Base-by-base conservation (phyloP, 495 filamentous ascomycete species). In the Talaromyces proteolyticus region DNA sequence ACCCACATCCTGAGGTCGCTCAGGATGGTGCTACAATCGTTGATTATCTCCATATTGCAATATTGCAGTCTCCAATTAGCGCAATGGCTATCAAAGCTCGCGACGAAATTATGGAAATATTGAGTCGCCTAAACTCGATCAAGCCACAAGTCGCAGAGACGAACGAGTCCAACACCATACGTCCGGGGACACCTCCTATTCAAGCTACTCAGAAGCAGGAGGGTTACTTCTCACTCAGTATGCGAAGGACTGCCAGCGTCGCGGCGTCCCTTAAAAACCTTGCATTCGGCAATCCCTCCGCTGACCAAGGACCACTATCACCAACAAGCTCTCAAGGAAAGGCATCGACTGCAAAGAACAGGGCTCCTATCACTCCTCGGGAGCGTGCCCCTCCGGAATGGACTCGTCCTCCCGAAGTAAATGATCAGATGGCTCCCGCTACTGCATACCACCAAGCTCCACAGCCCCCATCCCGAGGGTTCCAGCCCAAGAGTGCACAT, bases 1-100 rank as follows among this genome's bases (percentile, higher is more conserved):
- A 97, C 55, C 92, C 93, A 19, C 91, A 96, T 61, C 93, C 93
- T 7, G 91, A 97, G 53, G 87, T 96, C 24, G 88, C 92, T 40
- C 80, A 86, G 56, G 84, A 90, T 63, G 93, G 90, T 6, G 79
- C 78, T 11, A 76, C 84, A 23, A 79, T 96, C 36, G 78, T 95
- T 20, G 93, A 97, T 60, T 87, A 86, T 56, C 79, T 97, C 38
- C 85, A 97, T 57, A 72, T 84, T 25, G 74, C 79, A 2, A 70
- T 97, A 16, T 60, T 96, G 4, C 75, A 88, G 21, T 96, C 92
- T 2, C 77, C 87, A 5, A 76, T 96, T 48, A 85, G 82, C 19
- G 53, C 72, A 10, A 71, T 84, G 40, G 84, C 88, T 38, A 85
- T 88, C 56, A 72, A 68, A 26, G 61, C 91, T 38, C 86, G 95